Base-by-base conservation (phyloP, 106 monocot species). In the Acorus calamus region DNA sequence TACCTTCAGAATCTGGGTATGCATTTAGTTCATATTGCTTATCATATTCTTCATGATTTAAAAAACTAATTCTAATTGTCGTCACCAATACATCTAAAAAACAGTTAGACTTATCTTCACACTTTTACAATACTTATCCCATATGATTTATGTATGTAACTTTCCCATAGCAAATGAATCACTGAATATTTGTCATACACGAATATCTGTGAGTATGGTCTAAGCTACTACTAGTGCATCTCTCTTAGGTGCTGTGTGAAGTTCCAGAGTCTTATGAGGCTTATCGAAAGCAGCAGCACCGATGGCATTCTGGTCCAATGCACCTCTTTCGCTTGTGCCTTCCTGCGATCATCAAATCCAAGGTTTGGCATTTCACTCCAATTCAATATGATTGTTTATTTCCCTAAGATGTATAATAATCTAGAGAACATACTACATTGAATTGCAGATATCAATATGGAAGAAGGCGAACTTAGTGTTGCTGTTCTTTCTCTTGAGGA, bases 231-330 rank as follows among this genome's bases (percentile, higher is more conserved):
- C 28, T 28, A 28, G 28, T 28, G 28, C 28, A 28, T 28, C 28
- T 28, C 28, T 28, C 3, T 6, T 50, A 83, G 87, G 87, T 80
- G 28, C 61, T 83, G 11, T 87, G 87, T 72, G 83, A 87, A 78
- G 68, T 87, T 47, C 87, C 87, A 7, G 83, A 80, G 56, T 83
- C 83, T 0, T 87, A 83, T 1, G 87, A 87, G 59, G 83, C 87
- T 46, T 87, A 87, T 28, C 63, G 83, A 56, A 87, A 87, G 49
- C 87, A 87, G 61, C 87, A 87, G 42, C 83, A 87, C 55, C 74
- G 87, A 55, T 87, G 87, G 87, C 87, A 87, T 61, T 87, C 87
- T 41, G 87, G 87, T 11, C 87, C 87, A 14, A 87, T 87, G 87
- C 83, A 83, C 52, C 75, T 87, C n/a, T 87, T 87, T 49, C 74